Percentiles rank a stretch among this genome's conserved stretches.
These are phyloP conservation scores for Megacollybia marginata DNA, from an alignment of 768 basidiomycete genomes.

Conservation along the genomic window DNA sequence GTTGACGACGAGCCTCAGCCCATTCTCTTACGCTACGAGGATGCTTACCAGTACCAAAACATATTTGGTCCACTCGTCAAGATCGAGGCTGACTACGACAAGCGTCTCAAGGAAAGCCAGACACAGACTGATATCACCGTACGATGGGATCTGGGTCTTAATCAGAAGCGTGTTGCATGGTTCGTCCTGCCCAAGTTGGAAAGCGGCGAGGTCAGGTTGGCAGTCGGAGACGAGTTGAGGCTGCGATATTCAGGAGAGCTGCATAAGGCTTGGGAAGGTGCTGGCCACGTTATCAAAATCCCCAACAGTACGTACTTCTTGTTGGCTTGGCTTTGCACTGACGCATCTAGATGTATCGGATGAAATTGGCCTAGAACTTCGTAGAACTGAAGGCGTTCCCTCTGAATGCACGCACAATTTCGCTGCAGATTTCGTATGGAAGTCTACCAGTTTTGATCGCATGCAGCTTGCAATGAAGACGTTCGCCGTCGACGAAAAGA, in stretches of 20 bases:
- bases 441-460: slow-evolving; percentile 97
- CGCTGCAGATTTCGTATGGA: slow-evolving; percentile 99
- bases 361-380: slow-evolving; percentile 91
- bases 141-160: slow-evolving; percentile 95
- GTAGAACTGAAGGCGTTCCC: slow-evolving; percentile 88
- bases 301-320: slow-evolving; percentile 76
- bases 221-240: slow-evolving; percentile 93
- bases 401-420: slow-evolving; percentile 92
- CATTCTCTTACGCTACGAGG: slow-evolving; percentile 87
- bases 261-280: slow-evolving; percentile 94
- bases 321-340: not conserved
- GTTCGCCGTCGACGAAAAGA: slow-evolving; percentile 98
- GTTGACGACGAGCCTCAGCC: slow-evolving; percentile 97
- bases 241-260: slow-evolving; percentile 84
- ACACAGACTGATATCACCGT: slow-evolving; percentile 96
- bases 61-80: slow-evolving; percentile 99
- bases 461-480: slow-evolving; percentile 99
- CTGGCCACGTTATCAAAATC: slow-evolving; percentile 97
- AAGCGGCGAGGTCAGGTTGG: slow-evolving; percentile 94
- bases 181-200: slow-evolving; percentile 94
- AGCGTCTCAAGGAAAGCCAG: slow-evolving; percentile 95
- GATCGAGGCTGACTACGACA: slow-evolving; percentile 99
- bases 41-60: slow-evolving; percentile 99
- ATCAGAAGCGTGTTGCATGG: slow-evolving; percentile 99
- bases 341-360: slow-evolving; percentile 82